phyloP scores from a whole-genome alignment of 345 rosid species.

The Acer yangbiense region DNA sequence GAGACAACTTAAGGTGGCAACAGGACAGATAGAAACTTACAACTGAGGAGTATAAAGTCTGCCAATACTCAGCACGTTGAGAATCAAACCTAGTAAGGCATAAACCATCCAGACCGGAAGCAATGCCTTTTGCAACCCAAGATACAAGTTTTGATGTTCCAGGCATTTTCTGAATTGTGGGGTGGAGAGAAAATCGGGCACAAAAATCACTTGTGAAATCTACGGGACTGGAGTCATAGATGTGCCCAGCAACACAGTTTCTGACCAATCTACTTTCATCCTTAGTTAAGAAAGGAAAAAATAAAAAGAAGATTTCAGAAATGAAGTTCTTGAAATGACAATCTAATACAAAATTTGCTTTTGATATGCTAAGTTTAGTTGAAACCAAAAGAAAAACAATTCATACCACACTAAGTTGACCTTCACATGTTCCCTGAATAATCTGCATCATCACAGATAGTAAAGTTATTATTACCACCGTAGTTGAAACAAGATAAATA shows the following conservation, averaged over 20 bases:
- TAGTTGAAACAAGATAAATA: background rate
- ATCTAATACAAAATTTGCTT: background rate
- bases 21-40: slow-evolving; percentile 49
- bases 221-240: slow-evolving; percentile 86
- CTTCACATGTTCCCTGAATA: slow-evolving; percentile 55
- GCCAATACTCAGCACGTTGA: slow-evolving; percentile 93
- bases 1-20: slow-evolving; percentile 12
- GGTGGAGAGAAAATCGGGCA: slow-evolving; percentile 65
- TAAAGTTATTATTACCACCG: slow-evolving; percentile 14
- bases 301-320: slow-evolving; percentile 6
- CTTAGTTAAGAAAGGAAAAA: slow-evolving; percentile 39
- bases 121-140: slow-evolving; percentile 76
- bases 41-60: slow-evolving; percentile 67
- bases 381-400: slow-evolving; percentile 11
- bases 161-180: slow-evolving; percentile 67
- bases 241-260: slow-evolving; percentile 78
- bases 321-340: background rate
- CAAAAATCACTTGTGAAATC: slow-evolving; percentile 85
- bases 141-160: slow-evolving; percentile 71
- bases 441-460: slow-evolving; percentile 47
- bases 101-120: slow-evolving; percentile 79
- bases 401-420: slow-evolving; percentile 60
- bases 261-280: slow-evolving; percentile 69
- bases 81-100: slow-evolving; percentile 82
- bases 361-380: background rate